Base-by-base conservation (phyloP, 148 eudicot genomes). In the Diospyros kaki region DNA sequence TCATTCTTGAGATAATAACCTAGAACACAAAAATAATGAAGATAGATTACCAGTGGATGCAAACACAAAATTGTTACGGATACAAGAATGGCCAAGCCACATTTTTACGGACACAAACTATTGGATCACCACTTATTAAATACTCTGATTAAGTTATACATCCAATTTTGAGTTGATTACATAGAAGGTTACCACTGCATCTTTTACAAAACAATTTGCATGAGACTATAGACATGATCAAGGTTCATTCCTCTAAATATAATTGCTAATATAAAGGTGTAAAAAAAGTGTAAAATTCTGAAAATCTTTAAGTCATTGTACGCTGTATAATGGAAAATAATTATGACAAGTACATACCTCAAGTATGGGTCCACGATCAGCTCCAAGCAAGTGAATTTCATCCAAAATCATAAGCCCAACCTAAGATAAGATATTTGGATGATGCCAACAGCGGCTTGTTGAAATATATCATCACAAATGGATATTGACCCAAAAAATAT, bases 1-100 rank as follows among this genome's bases (percentile, higher is more conserved):
- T 91, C 97, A 92, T 95, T 85, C 98, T 88, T 58, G 97, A 95
- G 73, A 95, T 96, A 76, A 95, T 95, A 72, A 94, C 98, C 98
- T 94, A 74, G 40, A 71, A 80, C 70, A 38, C 58, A 14, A 67
- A 13, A 75, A 73, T 59, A 52, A 53, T 38, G 65, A 18, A 9
- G 75, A 42, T 73, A 78, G 75, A 74, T 52, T 68, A 44, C 53
- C 42, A 79, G 12, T 44, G 71, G 51, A 45, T 28, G 28, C 28
- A 28, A 28, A 28, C 28, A 28, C 28, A 28, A 28, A 28, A 28
- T 28, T 28, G 28, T 28, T 28, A 28, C 0, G 28, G 28, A 28
- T 28, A 28, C 28, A 28, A 28, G 28, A 28, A 28, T 28, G 28
- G 28, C 0, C 28, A 28, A 28, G 28, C 67, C 5, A 62, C 55